Percentiles rank a stretch among this genome's conserved stretches.
Conservation (phyloP, 2,329 filamentous ascomycete genomes). For the Emergomyces pasteurianus region DNA sequence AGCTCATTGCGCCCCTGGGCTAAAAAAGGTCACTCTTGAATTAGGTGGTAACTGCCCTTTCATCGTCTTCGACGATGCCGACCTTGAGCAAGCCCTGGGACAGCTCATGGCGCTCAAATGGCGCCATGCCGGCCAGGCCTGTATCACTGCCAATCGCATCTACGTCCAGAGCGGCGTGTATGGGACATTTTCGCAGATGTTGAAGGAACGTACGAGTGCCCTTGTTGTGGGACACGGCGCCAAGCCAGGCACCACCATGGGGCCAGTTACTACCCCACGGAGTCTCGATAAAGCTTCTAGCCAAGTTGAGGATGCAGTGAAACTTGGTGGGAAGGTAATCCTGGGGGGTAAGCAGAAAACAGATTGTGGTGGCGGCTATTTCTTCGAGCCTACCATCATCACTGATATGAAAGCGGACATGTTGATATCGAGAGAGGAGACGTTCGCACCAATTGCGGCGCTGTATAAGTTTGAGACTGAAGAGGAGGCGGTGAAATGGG, state of each 20-base stretch:
- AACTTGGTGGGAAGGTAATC: conserved; percentile 51
- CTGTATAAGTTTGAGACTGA: conserved; percentile 55
- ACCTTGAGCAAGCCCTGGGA: conserved; percentile 23
- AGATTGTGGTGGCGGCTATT: conserved; percentile 50
- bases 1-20: conserved; percentile 19
- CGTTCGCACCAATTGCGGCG: conserved; percentile 53
- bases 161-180: conserved; percentile 25
- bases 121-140: conserved; percentile 25
- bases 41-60: conserved; percentile 34
- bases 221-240: conserved; percentile 51
- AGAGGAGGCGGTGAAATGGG: conserved; percentile 47
- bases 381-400: conserved; percentile 58
- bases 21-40: conserved; percentile 36
- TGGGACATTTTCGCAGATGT: conserved; percentile 43
- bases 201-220: conserved; percentile 40
- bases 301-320: conserved; percentile 55
- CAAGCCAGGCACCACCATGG: conserved; percentile 44
- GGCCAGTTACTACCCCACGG: conserved; percentile 46
- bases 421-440: conserved; percentile 48
- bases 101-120: conserved; percentile 23
- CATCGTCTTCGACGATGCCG: conserved; percentile 32
- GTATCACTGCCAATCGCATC: conserved; percentile 26
- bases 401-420: conserved; percentile 47
- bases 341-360: conserved; percentile 42
- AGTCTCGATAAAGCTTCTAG: conserved; percentile 42